Base-by-base conservation (phyloP, 2,329 filamentous ascomycete species). In the Diaporthe sp. region DNA sequence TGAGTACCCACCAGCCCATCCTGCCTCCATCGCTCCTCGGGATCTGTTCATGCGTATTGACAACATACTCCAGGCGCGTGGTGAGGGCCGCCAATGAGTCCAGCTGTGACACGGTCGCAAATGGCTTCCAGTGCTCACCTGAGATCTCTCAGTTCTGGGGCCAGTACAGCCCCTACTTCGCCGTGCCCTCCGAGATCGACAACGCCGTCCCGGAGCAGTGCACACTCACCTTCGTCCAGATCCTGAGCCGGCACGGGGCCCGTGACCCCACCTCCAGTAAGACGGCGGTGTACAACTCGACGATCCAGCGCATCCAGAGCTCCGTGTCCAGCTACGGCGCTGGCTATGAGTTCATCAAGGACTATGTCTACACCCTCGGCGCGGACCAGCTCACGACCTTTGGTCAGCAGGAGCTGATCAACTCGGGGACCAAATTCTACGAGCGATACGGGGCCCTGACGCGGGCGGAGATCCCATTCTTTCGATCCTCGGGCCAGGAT, bases 161-260 rank as follows among this genome's bases (percentile, higher is more conserved):
- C 74, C 95, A 96, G 82, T 98, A 98, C 83, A 94, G 95, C 25
- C 94, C 95, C 2, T 97, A 92, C 85, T 98, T 94, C 84, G 89
- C 92, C 1, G 92, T 96, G 0, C 89, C 92, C 9, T 95, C 93
- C 1, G 86, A 90, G 3, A 90, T 95, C 70, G 86, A 91, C 22
- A 79, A 88, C 9, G 86, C 87, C 10, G 85, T 93, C 0, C 95
- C 95, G 0, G 79, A 86, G 0, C 87, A 87, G n/a, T 98, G 96
- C 84, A 86, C 90, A 17, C 85, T 96, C 79, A 96, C 92, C 3
- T 96, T 98, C 83, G 96, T 90, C 1, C 94, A 96, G 80, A 87
- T 96, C 34, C 89, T 98, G 65, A 95, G 95, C 31, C 92, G 96
- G 3, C 96, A 98, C 82, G 96, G 95, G 65, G 94, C 94, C 51